Percentiles rank a stretch among this genome's conserved stretches.
Conservation (phyloP, 768 basidiomycete species). For the Gelatoporia subvermispora region DNA sequence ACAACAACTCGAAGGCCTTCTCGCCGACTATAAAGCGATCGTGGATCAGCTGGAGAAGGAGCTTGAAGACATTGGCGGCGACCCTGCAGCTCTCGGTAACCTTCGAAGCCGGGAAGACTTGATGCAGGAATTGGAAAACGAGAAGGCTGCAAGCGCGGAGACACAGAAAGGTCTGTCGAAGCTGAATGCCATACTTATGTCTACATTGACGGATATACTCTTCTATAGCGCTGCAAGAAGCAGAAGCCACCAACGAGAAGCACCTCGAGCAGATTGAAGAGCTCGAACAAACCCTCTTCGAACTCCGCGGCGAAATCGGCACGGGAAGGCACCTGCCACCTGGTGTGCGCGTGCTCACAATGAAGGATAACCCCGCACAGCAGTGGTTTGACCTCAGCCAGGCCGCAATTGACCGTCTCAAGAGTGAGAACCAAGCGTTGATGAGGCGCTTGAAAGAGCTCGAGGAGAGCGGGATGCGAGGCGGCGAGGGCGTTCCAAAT, state of each 20-base stretch:
- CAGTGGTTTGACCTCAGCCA: conserved; percentile 75
- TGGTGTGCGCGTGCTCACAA: conserved; percentile 58
- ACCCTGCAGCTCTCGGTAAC: conserved; percentile 16
- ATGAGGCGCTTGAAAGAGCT: conserved; percentile 61
- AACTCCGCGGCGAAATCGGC: conserved; percentile 71
- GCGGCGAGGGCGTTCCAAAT: conserved; percentile 15
- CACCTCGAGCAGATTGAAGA: conserved; percentile 54
- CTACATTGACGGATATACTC: too few species aligned
- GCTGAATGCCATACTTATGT: not conserved
- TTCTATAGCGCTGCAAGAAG: conserved; percentile 40
- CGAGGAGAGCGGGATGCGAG: conserved; percentile 36
- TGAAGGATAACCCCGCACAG: conserved; percentile 79
- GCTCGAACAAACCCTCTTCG: conserved; percentile 77
- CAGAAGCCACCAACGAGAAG: conserved; percentile 29
- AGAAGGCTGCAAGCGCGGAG: conserved; percentile 29
- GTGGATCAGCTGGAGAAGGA: conserved; percentile 43
- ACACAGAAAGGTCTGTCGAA: conserved; percentile 32
- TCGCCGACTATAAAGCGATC: conserved; percentile 50
- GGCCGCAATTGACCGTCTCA: conserved; percentile 69
- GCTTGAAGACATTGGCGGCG: conserved; percentile 41
- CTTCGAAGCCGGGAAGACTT: conserved; percentile 32
- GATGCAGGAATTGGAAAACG: conserved; percentile 32
- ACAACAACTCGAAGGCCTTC: conserved; percentile 49
- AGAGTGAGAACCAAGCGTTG: conserved; percentile 80
- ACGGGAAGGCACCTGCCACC: conserved; percentile 74